Evolutionary conservation across 805 yeast genomes (phyloP).

Genomic region (Candida sithepensis): DNA sequence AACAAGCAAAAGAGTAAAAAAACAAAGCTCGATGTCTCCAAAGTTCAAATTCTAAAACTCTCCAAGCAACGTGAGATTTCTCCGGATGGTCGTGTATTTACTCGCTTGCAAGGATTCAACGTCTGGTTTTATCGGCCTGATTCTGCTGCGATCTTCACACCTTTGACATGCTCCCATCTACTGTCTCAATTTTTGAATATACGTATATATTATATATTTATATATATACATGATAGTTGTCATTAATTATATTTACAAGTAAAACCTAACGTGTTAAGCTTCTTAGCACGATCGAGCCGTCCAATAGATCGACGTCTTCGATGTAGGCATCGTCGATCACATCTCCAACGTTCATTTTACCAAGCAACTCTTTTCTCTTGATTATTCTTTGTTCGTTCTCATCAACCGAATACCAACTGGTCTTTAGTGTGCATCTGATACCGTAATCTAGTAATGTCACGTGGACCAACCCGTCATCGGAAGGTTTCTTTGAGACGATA

Average conservation of each 20-base stretch:
- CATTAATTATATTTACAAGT: not conserved
- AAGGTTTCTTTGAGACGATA: slow-evolving; percentile 40
- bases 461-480: slow-evolving; percentile 32
- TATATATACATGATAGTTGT: not conserved
- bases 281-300: slow-evolving; percentile 35
- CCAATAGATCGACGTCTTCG: slow-evolving; percentile 40
- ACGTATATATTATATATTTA: not conserved
- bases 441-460: slow-evolving; percentile 31
- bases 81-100: no score
- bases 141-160: no score
- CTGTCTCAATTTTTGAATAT: no score
- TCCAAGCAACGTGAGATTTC: no score
- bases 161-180: no score
- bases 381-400: slow-evolving; percentile 11
- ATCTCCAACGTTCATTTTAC: slow-evolving; percentile 42
- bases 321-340: slow-evolving; percentile 36
- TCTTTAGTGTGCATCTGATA: slow-evolving; percentile 25
- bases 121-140: no score
- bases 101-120: no score
- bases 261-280: slow-evolving; percentile 9
- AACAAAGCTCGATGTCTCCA: no score
- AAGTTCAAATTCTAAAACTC: no score
- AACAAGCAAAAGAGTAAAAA: not conserved
- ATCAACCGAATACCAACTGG: slow-evolving; percentile 26
- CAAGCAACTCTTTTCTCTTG: slow-evolving; percentile 16